These are phyloP conservation scores for Xylariaceae sp. DNA, from an alignment of 2,329 filamentous ascomycete genomes.

Conservation along the genomic window DNA sequence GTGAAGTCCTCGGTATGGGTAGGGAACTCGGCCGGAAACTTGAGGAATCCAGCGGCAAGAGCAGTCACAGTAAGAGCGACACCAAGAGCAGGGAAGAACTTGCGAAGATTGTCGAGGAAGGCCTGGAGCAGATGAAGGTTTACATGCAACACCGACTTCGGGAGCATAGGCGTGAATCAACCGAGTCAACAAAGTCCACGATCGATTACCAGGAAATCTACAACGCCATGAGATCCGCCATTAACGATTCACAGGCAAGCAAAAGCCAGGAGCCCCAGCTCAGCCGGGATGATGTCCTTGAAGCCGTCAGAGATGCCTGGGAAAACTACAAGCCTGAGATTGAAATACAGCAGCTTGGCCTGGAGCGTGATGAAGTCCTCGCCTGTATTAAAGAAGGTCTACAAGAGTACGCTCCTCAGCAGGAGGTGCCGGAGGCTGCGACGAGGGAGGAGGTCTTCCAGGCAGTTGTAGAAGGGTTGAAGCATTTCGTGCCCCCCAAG, in stretches of 20 bases:
- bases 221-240: conserved; percentile 79
- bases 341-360: conserved; percentile 84
- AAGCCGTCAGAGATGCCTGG: conserved; percentile 88
- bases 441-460: conserved; percentile 85
- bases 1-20: conserved; percentile 94
- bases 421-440: conserved; percentile 63
- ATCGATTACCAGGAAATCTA: conserved; percentile 87
- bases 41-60: conserved; percentile 67
- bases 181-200: conserved; percentile 65
- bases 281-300: conserved; percentile 82
- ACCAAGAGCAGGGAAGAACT: conserved; percentile 72
- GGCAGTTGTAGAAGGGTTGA: conserved; percentile 84
- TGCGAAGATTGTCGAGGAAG: conserved; percentile 77
- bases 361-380: conserved; percentile 90
- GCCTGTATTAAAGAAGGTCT: conserved; percentile 87
- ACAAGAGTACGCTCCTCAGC: conserved; percentile 69
- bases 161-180: conserved; percentile 74
- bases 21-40: conserved; percentile 86
- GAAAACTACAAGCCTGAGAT: conserved; percentile 95
- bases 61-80: conserved; percentile 52
- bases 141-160: conserved; percentile 82
- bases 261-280: conserved; percentile 58
- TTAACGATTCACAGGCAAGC: conserved; percentile 64
- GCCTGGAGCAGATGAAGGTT: conserved; percentile 80
- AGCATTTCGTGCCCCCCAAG: conserved; percentile 78